Base-by-base conservation (phyloP, 176 grass and related monocot genomes). In the Eleusine indica region DNA sequence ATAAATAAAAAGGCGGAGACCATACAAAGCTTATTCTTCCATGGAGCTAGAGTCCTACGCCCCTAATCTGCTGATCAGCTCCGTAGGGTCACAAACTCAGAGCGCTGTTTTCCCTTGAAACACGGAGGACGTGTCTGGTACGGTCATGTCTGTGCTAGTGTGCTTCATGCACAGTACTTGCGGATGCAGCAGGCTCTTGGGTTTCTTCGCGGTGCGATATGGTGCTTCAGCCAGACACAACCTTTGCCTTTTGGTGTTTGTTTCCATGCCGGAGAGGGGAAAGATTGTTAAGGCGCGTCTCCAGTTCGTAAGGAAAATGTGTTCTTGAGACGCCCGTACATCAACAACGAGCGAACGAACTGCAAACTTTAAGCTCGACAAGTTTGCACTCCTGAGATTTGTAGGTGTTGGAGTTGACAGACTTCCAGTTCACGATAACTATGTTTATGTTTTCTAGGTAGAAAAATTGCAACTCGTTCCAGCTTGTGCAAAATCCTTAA, bases 51-150 rank as follows among this genome's bases (percentile, higher is more conserved):
- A 66, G 22, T 49, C 76, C 76, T 49, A 37, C 35, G 32, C 29
- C 15, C 14, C 43, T 37, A 8, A 32, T 66, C 76, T 9, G 13
- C 58, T 51, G 22, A 79, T 37, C 19, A 52, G 18, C 17, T 40
- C 29, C 63, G 11, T 7, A 13, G 29, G 39, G n/a, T 78, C 76
- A 64, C 75, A 46, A 4, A 47, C 2, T 52, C 10, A n/a, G 5
- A 38, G 12, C 3, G 43, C 5, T 79, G 62, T 67, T 37, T 79
- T 37, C 28, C 77, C 77, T 30, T 32, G 60, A 78, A 65, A 78
- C 76, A 78, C 63, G 54, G 76, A 41, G 76, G n/a, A 16, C 14
- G 58, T 63, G 35, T 25, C 32, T 15, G 35, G 53, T 60, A 41
- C 54, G 19, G 37, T 18, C 40, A 8, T 48, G 60, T 65, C 60